A percentile compares a stretch with the other conserved stretches of the same genome.
Evolutionary conservation across 2,329 filamentous ascomycete species (phyloP).

Genomic region (Neobulgaria alba): DNA sequence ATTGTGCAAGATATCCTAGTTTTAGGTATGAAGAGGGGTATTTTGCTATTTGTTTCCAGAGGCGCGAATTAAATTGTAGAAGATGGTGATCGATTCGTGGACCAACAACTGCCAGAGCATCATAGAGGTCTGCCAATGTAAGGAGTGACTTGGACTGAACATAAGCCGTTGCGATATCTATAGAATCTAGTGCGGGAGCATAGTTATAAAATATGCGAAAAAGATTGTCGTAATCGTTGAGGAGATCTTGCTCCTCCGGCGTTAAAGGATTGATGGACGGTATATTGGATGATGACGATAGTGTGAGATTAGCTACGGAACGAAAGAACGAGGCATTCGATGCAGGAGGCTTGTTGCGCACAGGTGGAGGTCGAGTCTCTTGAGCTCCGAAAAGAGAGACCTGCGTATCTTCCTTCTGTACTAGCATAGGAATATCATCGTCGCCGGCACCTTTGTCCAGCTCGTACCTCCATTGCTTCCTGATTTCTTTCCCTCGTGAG

Average conservation of each 20-base stretch:
- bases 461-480: slow-evolving; percentile 74
- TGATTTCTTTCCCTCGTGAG: slow-evolving; percentile 20
- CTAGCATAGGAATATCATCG: slow-evolving; percentile 77
- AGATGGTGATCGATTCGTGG: slow-evolving; percentile 90
- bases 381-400: slow-evolving; percentile 49
- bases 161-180: slow-evolving; percentile 89
- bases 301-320: slow-evolving; percentile 71
- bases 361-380: slow-evolving; percentile 38
- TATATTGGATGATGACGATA: slow-evolving; percentile 38
- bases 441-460: slow-evolving; percentile 66
- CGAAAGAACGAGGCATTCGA: slow-evolving; percentile 71
- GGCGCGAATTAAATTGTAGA: slow-evolving; percentile 77
- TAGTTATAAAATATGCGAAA: slow-evolving; percentile 97
- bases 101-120: slow-evolving; percentile 78
- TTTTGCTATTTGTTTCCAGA: slow-evolving; percentile 96
- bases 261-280: slow-evolving; percentile 34
- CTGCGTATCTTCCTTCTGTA: slow-evolving; percentile 58
- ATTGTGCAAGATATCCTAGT: slow-evolving; percentile 76
- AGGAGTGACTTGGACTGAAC: slow-evolving; percentile 89
- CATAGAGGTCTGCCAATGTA: slow-evolving; percentile 86
- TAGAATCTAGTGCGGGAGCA: slow-evolving; percentile 67
- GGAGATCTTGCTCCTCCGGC: slow-evolving; percentile 61
- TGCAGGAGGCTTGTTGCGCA: slow-evolving; percentile 52
- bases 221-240: slow-evolving; percentile 91
- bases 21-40: slow-evolving; percentile 90